Evolutionary conservation across 208 protist species (phyloP).

Genomic region (Leishmania mexicana): DNA sequence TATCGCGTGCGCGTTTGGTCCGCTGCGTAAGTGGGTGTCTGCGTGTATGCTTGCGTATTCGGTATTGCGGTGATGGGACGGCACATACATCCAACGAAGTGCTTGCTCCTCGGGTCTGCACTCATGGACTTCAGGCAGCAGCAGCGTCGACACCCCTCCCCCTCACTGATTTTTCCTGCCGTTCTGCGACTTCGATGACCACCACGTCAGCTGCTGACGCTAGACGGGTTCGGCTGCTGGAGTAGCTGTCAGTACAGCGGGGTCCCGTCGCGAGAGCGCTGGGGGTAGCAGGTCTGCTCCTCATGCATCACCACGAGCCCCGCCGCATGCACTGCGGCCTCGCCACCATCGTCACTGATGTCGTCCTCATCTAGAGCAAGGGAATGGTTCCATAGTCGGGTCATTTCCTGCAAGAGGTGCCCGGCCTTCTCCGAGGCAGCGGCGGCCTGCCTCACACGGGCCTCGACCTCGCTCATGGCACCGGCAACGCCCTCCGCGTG

Average conservation of each 20-base stretch:
- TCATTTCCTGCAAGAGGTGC: constrained; percentile 24
- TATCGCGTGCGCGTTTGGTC: neutral
- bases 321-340: neutral
- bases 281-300: neutral
- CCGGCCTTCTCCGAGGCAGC: constrained; percentile 13
- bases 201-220: neutral
- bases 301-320: neutral
- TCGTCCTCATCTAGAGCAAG: constrained; percentile 14
- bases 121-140: neutral
- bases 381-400: constrained; percentile 20
- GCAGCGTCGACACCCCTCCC: neutral
- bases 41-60: too few species aligned
- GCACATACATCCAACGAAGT: too few species aligned
- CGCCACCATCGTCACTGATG: constrained; percentile 4
- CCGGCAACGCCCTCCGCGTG: constrained; percentile 7
- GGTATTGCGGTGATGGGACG: too few species aligned
- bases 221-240: neutral
- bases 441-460: constrained; percentile 12
- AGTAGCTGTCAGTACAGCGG: neutral
- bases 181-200: neutral
- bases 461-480: constrained; percentile 23
- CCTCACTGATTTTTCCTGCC: neutral
- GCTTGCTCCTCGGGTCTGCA: neutral
- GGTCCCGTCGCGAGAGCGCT: neutral
- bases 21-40: neutral